Conservation (phyloP, 306 rosid genomes). For the Castanea crenata region DNA sequence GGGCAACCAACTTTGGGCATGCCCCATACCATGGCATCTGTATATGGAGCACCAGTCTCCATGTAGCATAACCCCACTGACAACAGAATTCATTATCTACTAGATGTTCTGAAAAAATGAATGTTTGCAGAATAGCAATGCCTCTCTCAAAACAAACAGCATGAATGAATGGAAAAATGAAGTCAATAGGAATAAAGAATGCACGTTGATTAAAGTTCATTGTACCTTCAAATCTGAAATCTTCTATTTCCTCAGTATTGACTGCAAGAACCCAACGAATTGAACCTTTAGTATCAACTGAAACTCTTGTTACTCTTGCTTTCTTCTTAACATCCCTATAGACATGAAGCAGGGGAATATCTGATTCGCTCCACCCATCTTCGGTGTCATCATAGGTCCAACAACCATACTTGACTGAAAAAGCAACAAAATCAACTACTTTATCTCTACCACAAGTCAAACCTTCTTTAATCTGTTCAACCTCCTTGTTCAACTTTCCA, state of each 20-base stretch:
- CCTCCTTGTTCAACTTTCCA: slow-evolving; percentile 83
- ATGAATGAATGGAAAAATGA: background rate
- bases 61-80: too few relatives aligned
- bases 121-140: background rate
- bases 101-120: too few relatives aligned
- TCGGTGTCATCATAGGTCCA: slow-evolving; percentile 47
- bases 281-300: slow-evolving; percentile 71
- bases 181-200: background rate
- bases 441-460: slow-evolving; percentile 69
- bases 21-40: background rate
- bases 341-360: slow-evolving; percentile 59
- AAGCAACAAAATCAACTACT: slow-evolving; percentile 75
- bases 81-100: too few relatives aligned
- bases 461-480: slow-evolving; percentile 66
- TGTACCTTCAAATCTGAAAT: slow-evolving; percentile 68
- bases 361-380: slow-evolving; percentile 71
- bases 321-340: slow-evolving; percentile 39
- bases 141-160: background rate
- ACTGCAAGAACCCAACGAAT: slow-evolving; percentile 85
- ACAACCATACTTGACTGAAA: slow-evolving; percentile 78
- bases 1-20: background rate
- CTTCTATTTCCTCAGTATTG: slow-evolving; percentile 69
- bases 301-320: slow-evolving; percentile 51
- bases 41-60: too few relatives aligned
- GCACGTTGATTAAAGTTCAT: background rate